Evolutionary conservation across 1,284 basidiomycete genomes (phyloP), one percentile per base, ranked within the genome.

Genomic region (Ceraceosorus guamensis): DNA sequence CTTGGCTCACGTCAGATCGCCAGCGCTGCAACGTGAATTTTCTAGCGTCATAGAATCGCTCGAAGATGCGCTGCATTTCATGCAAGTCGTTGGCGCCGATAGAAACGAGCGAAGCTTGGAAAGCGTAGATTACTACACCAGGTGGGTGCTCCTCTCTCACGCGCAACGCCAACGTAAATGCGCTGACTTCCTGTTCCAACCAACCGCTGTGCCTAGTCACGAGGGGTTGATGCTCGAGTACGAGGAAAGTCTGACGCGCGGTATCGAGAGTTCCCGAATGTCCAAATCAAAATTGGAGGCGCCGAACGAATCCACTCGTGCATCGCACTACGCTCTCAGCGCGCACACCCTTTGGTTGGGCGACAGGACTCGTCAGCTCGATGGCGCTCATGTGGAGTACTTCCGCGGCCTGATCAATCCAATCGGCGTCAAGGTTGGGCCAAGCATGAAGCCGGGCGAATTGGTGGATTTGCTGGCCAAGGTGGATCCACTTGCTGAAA

Each of bases 341-440:
- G 88, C 89, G 5, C 92, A 95, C 76, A 93, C 93, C 77, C 79
- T 97, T 58, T 98, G 93, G 93, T 88, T 98, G 54, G 93, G 93
- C 0, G 93, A 98, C 78, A 83, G 93, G 50, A 98, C 93, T n/a
- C 80, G 93, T 46, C 89, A 95, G 77, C 79, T 96, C 3, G 84
- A 86, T 59, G 91, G 91, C 14, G 93, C 92, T 1, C 93, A 98
- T 73, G 85, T 96, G 34, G 93, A 97, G 79, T 76, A 66, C 33
- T 65, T 73, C 50, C 81, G 90, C 49, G 91, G 92, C 4, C 89
- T 98, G 57, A 83, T 89, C 49, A 98, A 98, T 77, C 93, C 93
- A 0, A 89, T 98, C 60, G 93, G 93, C 2, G 84, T 97, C 79
- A 98, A 98, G 77, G 89, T 96, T 6, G 93, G 93, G 0, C 92